These are phyloP conservation scores for Argentina anserina DNA, from an alignment of 306 rosid genomes.

Conservation along the genomic window DNA sequence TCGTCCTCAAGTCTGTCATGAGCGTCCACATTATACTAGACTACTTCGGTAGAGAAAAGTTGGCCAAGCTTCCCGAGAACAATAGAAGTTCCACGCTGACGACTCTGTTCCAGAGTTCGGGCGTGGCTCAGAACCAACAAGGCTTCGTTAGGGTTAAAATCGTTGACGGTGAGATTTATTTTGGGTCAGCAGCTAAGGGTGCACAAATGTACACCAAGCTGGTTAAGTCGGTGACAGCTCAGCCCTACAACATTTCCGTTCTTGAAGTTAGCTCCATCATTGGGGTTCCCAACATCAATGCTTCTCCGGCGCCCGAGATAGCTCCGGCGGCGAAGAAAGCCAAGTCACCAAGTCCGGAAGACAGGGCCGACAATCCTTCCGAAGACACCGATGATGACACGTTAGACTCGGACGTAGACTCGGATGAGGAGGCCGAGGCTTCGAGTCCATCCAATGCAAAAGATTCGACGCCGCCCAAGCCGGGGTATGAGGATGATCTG, in stretches of 20 bases:
- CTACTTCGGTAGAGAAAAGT: conserved; percentile 34
- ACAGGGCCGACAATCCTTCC: background rate
- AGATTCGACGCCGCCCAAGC: background rate
- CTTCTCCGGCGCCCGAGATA: background rate
- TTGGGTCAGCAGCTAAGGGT: conserved; percentile 39
- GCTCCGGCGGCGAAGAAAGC: conserved; percentile 19
- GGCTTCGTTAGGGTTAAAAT: conserved; percentile 34
- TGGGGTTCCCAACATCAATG: background rate
- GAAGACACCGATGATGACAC: background rate
- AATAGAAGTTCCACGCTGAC: conserved; percentile 13
- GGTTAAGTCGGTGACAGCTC: conserved; percentile 26
- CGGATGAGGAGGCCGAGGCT: background rate
- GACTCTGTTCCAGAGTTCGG: conserved; percentile 36
- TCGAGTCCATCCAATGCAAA: background rate
- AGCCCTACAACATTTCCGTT: conserved; percentile 47
- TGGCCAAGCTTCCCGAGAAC: background rate
- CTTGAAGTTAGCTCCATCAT: conserved; percentile 31
- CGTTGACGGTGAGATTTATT: conserved; percentile 35
- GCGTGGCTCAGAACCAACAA: conserved; percentile 25
- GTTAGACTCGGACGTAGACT: background rate
- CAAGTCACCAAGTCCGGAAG: background rate
- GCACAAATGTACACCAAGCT: background rate
- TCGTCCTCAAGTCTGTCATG: conserved; percentile 25
- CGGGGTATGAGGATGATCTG: background rate
- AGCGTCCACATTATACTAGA: conserved; percentile 37